Base-by-base conservation (phyloP, 2,329 filamentous ascomycete genomes). In the Xylaria arbuscula region DNA sequence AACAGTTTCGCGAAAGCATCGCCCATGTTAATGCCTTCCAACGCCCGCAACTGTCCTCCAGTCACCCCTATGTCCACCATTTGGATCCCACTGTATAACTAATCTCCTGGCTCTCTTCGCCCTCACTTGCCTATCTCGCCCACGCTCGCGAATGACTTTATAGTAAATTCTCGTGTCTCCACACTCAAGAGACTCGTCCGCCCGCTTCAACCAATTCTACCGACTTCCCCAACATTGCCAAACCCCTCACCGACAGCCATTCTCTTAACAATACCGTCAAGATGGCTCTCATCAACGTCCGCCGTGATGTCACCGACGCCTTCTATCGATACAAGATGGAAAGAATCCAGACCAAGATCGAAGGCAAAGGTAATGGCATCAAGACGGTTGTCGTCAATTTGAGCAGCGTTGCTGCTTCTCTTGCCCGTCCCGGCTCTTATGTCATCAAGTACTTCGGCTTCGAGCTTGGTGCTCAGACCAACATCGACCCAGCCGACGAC, bases 301-400 rank as follows among this genome's bases (percentile, higher is more conserved):
- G 94, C 84, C 93, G 93, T 84, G 95, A 98, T 92, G 92, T 97
- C 86, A 92, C 91, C 87, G 96, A 99, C 86, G 92, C 92, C 85
- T 99, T 98, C 90, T 99, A 99, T 87, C 96, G 96, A 83, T 99
- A 99, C 91, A 99, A 99, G 90, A 99, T 99, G 96, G 96, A 98
- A 86, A 92, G 90, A 77, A 87, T 99, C 81, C 93, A 97, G 87
- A 97, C 96, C 82, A 99, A 99, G 88, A 97, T 99, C 78, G 96
- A 99, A 86, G 96, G 96, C 84, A 99, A 99, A 85, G 96, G 96
- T 76, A 99, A 99, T 86, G 96, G 96, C 80, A 99, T 99, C 90
- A 99, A 99, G 88, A 99, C 88, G 77, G 96, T 99, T 79, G 91
- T 99, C 76, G 93, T 97, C 88, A 99, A 99, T 84, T 85, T 99